phyloP scores from a whole-genome alignment of 495 filamentous ascomycete species.

The Penicillium paradoxum region DNA sequence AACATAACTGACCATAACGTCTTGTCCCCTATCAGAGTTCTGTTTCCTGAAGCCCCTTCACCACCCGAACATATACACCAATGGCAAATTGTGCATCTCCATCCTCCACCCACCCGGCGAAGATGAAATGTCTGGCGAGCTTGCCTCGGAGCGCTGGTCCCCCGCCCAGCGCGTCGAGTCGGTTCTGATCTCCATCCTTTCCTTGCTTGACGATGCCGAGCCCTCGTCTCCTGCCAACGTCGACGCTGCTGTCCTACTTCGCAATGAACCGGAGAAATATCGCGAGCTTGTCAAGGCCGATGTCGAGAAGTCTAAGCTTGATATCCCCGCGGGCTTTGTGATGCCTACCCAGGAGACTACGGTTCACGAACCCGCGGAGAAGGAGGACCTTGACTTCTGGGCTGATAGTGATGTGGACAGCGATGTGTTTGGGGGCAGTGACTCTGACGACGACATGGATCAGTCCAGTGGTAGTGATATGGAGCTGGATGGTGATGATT shows the following conservation, averaged over 20 bases:
- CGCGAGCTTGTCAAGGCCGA: conserved; percentile 62
- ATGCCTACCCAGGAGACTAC: conserved; percentile 73
- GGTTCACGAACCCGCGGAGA: conserved; percentile 54
- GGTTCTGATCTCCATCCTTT: conserved; percentile 85
- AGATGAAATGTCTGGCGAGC: conserved; percentile 85
- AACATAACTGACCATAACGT: conserved; percentile 2
- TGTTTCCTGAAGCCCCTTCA: conserved; percentile 75
- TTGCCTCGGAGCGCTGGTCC: conserved; percentile 85
- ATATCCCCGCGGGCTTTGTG: conserved; percentile 74
- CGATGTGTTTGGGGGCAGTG: conserved; percentile 71
- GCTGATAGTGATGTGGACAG: conserved; percentile 72
- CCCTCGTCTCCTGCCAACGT: conserved; percentile 92
- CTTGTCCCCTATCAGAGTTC: conserved; percentile 52
- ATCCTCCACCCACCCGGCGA: conserved; percentile 92
- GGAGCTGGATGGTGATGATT: conserved; percentile 43
- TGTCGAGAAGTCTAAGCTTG: conserved; percentile 65
- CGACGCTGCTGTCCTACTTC: conserved; percentile 81
- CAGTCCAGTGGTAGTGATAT: conserved; percentile 55
- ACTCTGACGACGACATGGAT: conserved; percentile 56
- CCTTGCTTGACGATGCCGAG: conserved; percentile 92
- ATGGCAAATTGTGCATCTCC: conserved; percentile 91
- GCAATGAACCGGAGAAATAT: conserved; percentile 64
- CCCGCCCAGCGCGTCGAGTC: conserved; percentile 90
- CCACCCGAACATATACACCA: conserved; percentile 90
- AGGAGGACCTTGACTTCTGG: conserved; percentile 81